These are phyloP conservation scores for Paramarasmius palmivorus DNA, from an alignment of 1,284 basidiomycete species.

Conservation along the genomic window DNA sequence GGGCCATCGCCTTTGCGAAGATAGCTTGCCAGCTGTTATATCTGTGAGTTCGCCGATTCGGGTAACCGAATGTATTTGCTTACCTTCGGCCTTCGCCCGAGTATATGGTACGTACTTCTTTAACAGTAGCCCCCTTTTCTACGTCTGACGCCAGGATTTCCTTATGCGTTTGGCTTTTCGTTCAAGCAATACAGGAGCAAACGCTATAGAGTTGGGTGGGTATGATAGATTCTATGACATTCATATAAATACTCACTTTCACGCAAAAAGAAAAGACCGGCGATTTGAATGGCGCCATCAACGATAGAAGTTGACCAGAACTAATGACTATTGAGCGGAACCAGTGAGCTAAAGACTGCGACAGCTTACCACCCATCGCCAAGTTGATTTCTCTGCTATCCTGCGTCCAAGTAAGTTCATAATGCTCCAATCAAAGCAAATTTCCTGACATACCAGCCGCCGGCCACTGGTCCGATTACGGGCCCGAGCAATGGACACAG, in stretches of 20 bases:
- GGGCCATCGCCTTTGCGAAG: conserved; percentile 20
- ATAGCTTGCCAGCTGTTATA: conserved; percentile 24
- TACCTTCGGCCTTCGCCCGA: conserved; percentile 43
- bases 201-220: conserved; percentile 40
- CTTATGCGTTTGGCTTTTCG: conserved; percentile 57
- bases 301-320: conserved; percentile 25
- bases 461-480: conserved; percentile 62
- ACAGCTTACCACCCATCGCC: conserved; percentile 65
- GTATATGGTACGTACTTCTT: conserved; percentile 44
- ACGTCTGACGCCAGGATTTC: conserved; percentile 38
- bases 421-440: no score
- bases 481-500: conserved; percentile 66
- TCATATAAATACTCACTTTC: conserved; percentile 51
- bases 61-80: conserved; percentile 19
- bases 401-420: conserved; percentile 24
- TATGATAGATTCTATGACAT: not conserved
- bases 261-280: conserved; percentile 58
- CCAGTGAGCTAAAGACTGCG: conserved; percentile 52
- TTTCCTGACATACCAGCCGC: conserved; percentile 57
- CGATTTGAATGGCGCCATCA: conserved; percentile 46
- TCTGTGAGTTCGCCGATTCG: not conserved
- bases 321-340: not conserved
- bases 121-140: conserved; percentile 38
- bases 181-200: conserved; percentile 60
- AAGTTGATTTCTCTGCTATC: conserved; percentile 60